Evolutionary conservation across 2,329 filamentous ascomycete species (phyloP).

Genomic region (Arthrobotrys pseudoclavata): DNA sequence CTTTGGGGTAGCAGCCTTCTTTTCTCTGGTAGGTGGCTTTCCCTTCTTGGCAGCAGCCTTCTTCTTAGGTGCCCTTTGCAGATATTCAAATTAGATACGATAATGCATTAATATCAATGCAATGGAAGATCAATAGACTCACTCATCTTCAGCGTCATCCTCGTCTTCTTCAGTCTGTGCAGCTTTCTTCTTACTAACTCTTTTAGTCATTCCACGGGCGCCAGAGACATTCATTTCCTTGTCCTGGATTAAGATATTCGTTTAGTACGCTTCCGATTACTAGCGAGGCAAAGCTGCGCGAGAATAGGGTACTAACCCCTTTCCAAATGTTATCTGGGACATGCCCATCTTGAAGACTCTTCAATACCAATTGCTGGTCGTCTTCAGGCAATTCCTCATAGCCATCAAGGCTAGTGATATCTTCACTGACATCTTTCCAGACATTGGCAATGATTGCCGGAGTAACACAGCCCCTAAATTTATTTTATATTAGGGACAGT

Average conservation of each 20-base stretch:
- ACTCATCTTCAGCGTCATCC: constrained; percentile 46
- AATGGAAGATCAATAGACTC: constrained; percentile 12
- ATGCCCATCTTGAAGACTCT: constrained; percentile 46
- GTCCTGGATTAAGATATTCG: not conserved
- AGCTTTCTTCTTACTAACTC: constrained; percentile 34
- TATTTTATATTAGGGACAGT: not conserved
- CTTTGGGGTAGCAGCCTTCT: constrained; percentile 28
- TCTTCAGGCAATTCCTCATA: constrained; percentile 50
- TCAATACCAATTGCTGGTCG: constrained; percentile 36
- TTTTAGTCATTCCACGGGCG: constrained; percentile 23
- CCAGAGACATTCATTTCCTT: constrained; percentile 44
- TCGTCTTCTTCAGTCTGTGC: constrained; percentile 27
- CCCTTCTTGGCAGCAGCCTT: constrained; percentile 44
- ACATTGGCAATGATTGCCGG: constrained; percentile 49
- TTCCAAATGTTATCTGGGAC: constrained; percentile 55
- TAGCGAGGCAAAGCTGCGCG: not conserved
- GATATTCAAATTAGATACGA: not conserved
- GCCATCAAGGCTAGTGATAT: constrained; percentile 49
- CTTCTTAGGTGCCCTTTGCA: constrained; percentile 41
- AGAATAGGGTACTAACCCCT: constrained; percentile 39
- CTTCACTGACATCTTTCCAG: constrained; percentile 36
- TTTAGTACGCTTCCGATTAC: not conserved
- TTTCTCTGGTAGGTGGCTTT: constrained; percentile 32
- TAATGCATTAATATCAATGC: not conserved
- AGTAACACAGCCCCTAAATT: constrained; percentile 57